Evolutionary conservation across 768 basidiomycete genomes (phyloP), one percentile per base, ranked within the genome.

Genomic region (Suillus paluster): DNA sequence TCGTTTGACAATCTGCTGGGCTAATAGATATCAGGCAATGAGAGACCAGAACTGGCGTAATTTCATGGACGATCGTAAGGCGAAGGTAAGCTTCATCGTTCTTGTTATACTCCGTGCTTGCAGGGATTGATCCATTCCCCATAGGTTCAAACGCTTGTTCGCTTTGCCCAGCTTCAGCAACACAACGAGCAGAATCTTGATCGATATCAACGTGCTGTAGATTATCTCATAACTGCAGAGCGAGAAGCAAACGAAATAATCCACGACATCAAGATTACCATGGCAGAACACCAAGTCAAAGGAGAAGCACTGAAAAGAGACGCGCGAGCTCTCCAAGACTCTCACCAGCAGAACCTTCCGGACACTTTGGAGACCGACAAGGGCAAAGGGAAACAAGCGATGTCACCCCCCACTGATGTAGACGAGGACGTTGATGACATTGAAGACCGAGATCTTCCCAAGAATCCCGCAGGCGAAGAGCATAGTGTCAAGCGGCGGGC

Each of bases 21-120:
- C 53, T 54, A 9, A 54, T 54, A 11, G 53, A 54, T 50, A 10
- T 19, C 62, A 91, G 84, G 79, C 79, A 7, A 93, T 96, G 90
- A 82, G 80, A 72, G 88, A 91, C 17, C 85, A 86, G 61, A 92
- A 90, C 65, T 91, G 90, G 86, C 81, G 82, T 57, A 84, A 82
- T 52, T 74, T 88, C 46, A 83, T 91, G 77, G 88, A 92, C 23
- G 89, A 92, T 66, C 81, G 84, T 63, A 87, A 85, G 66, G 71
- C 73, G 36, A 92, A 90, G 80, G 93, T 86, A 61, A 52, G 69
- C 46, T 17, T 38, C 10, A n/a, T 12, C 21, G 25, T 14, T 59
- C 46, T 27, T 48, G 38, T 25, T 11, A 54, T 38, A 36, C 23
- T n/a, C n/a, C 23, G 23, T 15, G 42, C 17, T 55, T 33, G 30